A percentile compares a stretch with the other conserved stretches of the same genome.
Conservation (phyloP, 306 rosid species). For the Neltuma alba region DNA sequence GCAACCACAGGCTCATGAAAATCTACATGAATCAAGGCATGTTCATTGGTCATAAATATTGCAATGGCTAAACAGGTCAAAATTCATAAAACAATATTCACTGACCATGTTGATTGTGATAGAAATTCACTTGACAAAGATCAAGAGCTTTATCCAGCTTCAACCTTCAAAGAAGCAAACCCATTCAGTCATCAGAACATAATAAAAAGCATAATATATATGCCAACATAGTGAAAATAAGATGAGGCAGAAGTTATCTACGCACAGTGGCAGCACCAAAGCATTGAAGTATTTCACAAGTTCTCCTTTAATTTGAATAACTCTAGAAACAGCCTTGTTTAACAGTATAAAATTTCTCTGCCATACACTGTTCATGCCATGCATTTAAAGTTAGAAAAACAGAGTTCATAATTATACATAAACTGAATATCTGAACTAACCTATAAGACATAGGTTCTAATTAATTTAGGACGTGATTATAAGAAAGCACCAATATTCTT, state of each 20-base stretch:
- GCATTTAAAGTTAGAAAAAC: conserved; percentile 34
- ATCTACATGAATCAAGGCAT: conserved; percentile 50
- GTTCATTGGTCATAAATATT: conserved; percentile 21
- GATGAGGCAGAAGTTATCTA: conserved; percentile 27
- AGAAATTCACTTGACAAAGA: conserved; percentile 37
- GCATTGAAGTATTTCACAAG: conserved; percentile 43
- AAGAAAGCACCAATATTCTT: conserved; percentile 10
- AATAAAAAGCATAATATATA: conserved; percentile 23
- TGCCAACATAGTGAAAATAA: conserved; percentile 27
- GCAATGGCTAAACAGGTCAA: conserved; percentile 26
- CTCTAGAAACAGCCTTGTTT: conserved; percentile 37
- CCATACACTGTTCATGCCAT: conserved; percentile 52
- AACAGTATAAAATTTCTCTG: conserved; percentile 42
- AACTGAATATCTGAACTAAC: background rate
- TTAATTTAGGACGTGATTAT: conserved; percentile 3
- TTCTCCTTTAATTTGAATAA: conserved; percentile 47
- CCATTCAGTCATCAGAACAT: conserved; percentile 33
- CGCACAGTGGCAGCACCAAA: conserved; percentile 56
- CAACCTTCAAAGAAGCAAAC: conserved; percentile 51
- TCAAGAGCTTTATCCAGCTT: conserved; percentile 41
- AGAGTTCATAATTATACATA: conserved; percentile 11
- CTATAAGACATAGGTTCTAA: background rate
- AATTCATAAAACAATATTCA: conserved; percentile 36
- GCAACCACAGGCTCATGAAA: conserved; percentile 37
- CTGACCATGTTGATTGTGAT: conserved; percentile 57